These are phyloP conservation scores for Hortiboletus campestris DNA, from an alignment of 768 basidiomycete species.

Conservation along the genomic window DNA sequence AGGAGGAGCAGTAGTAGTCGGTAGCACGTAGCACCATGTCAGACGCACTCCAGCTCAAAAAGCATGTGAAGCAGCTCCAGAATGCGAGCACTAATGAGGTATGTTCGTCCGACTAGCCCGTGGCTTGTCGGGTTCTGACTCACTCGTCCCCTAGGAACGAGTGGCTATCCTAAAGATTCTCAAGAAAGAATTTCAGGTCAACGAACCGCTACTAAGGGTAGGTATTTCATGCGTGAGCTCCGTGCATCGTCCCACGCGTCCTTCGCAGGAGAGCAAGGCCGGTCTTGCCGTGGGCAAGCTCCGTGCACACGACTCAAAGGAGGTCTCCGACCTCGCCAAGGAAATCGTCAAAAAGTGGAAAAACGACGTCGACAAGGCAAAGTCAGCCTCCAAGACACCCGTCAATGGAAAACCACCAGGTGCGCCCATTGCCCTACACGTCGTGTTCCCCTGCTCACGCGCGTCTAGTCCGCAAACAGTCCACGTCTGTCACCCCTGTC, in stretches of 20 bases:
- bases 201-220: conserved; percentile 73
- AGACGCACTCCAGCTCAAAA: conserved; percentile 63
- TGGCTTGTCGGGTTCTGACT: neutral
- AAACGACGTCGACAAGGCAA: conserved; percentile 74
- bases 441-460: neutral
- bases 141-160: conserved; percentile 50
- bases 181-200: conserved; percentile 67
- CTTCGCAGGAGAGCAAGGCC: conserved; percentile 81
- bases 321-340: conserved; percentile 81
- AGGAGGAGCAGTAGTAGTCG: neutral
- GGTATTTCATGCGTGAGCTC: conserved; percentile 32
- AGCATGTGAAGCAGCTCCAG: conserved; percentile 78
- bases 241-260: neutral
- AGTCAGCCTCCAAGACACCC: conserved; percentile 30
- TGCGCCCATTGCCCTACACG: conserved; percentile 21
- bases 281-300: conserved; percentile 93
- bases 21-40: conserved; percentile 33
- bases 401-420: conserved; percentile 34
- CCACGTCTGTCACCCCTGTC: conserved; percentile 40
- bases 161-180: conserved; percentile 57
- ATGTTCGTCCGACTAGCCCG: conserved; percentile 26
- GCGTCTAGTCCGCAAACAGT: conserved; percentile 30
- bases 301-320: conserved; percentile 66
- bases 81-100: conserved; percentile 56
- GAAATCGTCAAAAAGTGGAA: conserved; percentile 94